phyloP scores from a whole-genome alignment of 2,329 filamentous ascomycete species.

The Didymella segeticola region DNA sequence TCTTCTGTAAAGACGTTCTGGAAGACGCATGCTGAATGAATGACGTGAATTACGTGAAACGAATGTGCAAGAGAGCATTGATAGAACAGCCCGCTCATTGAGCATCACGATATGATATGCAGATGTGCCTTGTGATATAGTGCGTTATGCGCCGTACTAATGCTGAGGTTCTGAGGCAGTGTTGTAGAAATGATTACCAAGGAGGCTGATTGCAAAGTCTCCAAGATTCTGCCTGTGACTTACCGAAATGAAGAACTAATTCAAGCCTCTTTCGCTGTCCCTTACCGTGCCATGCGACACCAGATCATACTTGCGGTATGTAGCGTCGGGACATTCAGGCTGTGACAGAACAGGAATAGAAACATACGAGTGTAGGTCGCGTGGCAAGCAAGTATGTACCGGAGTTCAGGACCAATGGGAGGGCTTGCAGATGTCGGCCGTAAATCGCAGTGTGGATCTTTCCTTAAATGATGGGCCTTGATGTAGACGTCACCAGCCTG shows the following conservation, averaged over 20 bases:
- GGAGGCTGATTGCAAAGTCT: slow-evolving; percentile 13
- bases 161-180: slow-evolving; percentile 22
- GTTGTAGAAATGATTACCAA: slow-evolving; percentile 7
- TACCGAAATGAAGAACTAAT: not conserved
- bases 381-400: slow-evolving; percentile 1
- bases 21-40: slow-evolving; percentile 21
- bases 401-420: not conserved
- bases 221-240: not conserved
- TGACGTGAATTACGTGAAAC: slow-evolving; percentile 1
- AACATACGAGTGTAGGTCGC: not conserved
- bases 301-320: not conserved
- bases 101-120: not conserved
- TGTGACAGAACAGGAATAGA: slow-evolving; percentile 19
- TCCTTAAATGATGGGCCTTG: slow-evolving; percentile 9
- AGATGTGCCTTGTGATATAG: not conserved
- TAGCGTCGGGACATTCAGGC: slow-evolving; percentile 2
- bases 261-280: slow-evolving; percentile 1
- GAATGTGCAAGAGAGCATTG: slow-evolving; percentile 8
- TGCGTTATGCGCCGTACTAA: not conserved
- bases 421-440: not conserved
- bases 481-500: slow-evolving; percentile 32
- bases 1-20: slow-evolving; percentile 18
- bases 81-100: not conserved
- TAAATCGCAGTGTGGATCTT: not conserved
- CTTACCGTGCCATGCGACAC: not conserved